Conservation (phyloP, 345 rosid species). For the Microcos paniculata region DNA sequence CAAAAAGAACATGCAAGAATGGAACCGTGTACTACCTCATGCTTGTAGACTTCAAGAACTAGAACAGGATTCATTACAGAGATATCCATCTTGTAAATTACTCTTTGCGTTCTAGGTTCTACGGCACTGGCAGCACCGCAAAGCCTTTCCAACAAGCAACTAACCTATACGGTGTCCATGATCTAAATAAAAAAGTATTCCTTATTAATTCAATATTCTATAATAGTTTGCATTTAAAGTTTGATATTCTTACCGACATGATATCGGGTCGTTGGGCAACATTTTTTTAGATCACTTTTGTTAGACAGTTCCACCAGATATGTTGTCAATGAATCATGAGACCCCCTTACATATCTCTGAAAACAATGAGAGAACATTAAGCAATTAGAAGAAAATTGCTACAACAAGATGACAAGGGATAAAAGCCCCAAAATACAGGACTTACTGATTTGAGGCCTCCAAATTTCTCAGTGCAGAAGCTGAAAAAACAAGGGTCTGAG, state of each 20-base stretch:
- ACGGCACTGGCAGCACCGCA: conserved; percentile 95
- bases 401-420: conserved; percentile 12
- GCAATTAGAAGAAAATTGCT: conserved; percentile 23
- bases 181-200: conserved; percentile 19
- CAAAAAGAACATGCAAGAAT: conserved; percentile 1
- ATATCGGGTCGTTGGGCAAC: conserved; percentile 86
- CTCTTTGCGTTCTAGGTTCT: conserved; percentile 91
- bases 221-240: conserved; percentile 11
- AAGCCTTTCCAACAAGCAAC: conserved; percentile 86
- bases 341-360: conserved; percentile 76
- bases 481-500: conserved; percentile 91
- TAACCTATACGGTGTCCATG: conserved; percentile 53
- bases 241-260: conserved; percentile 54
- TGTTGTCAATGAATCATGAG: conserved; percentile 70
- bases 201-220: conserved; percentile 12
- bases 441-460: conserved; percentile 90
- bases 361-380: conserved; percentile 21
- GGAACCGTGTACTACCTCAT: conserved; percentile 64
- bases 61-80: conserved; percentile 69
- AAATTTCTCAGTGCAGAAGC: conserved; percentile 78
- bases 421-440: conserved; percentile 20
- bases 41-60: conserved; percentile 83
- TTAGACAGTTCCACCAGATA: conserved; percentile 71
- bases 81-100: conserved; percentile 86
- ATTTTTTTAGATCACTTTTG: conserved; percentile 69